These are phyloP conservation scores for Trapa incisa DNA, from an alignment of 345 rosid genomes.

Conservation along the genomic window DNA sequence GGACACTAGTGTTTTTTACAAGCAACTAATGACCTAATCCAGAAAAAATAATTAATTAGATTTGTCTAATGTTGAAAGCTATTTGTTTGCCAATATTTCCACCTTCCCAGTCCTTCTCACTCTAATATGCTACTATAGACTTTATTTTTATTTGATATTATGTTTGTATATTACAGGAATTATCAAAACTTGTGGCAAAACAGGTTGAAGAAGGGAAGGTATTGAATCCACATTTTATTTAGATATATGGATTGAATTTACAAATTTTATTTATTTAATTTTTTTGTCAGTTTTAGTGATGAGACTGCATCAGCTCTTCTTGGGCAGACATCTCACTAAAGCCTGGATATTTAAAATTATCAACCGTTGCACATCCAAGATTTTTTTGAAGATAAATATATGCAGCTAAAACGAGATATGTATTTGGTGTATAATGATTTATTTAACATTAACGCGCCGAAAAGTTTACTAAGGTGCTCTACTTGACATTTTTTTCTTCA, in stretches of 20 bases:
- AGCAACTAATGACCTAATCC: neutral
- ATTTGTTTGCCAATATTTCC: neutral
- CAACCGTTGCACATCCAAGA: neutral
- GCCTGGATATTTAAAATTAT: neutral
- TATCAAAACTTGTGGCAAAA: conserved; percentile 78
- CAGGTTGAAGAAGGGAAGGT: conserved; percentile 96
- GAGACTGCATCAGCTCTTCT: neutral
- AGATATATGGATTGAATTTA: neutral
- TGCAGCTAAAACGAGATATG: neutral
- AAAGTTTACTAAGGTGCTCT: neutral
- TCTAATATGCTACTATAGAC: neutral
- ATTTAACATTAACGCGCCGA: neutral
- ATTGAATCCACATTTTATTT: neutral
- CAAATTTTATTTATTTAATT: neutral
- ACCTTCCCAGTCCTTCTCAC: neutral
- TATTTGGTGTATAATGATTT: neutral
- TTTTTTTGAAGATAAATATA: neutral
- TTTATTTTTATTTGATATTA: neutral
- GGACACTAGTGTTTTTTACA: neutral
- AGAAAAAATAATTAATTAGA: neutral
- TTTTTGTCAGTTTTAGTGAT: neutral
- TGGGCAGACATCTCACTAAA: neutral
- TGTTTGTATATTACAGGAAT: conserved; percentile 39
- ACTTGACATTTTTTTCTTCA: neutral
- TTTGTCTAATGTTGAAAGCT: neutral